Conservation (phyloP, 2,329 filamentous ascomycete genomes). For the Camptophora hylomeconis region DNA sequence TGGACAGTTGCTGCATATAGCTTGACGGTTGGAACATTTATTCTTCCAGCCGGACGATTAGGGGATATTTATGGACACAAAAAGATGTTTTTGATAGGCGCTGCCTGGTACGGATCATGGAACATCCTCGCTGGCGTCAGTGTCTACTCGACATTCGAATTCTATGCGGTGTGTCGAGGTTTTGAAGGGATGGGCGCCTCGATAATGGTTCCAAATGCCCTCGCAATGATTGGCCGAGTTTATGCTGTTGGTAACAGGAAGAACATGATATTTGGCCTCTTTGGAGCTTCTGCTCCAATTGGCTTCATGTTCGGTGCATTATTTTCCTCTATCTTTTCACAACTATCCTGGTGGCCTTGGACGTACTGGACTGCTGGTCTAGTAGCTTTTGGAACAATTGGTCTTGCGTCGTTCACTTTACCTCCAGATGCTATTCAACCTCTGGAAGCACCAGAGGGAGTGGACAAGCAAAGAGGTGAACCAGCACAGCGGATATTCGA, state of each 20-base stretch:
- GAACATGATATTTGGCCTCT: constrained; percentile 45
- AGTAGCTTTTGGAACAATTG: constrained; percentile 27
- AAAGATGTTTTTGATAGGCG: constrained; percentile 24
- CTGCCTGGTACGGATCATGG: constrained; percentile 24
- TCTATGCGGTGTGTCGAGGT: constrained; percentile 41
- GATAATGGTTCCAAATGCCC: constrained; percentile 48
- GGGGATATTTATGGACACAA: constrained; percentile 28
- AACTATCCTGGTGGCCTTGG: constrained; percentile 41
- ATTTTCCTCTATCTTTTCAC: constrained; percentile 28
- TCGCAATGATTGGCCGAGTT: constrained; percentile 47
- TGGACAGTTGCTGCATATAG: constrained; percentile 48
- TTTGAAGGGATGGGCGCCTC: constrained; percentile 47
- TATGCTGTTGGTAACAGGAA: constrained; percentile 46
- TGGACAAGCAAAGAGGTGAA: constrained; percentile 13
- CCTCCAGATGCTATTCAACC: too few species aligned
- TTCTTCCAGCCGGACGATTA: constrained; percentile 25
- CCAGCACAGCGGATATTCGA: constrained; percentile 29
- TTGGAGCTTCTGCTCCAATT: constrained; percentile 36
- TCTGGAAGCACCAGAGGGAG: constrained; percentile 7
- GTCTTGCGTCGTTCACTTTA: constrained; percentile 24
- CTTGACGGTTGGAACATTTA: constrained; percentile 30
- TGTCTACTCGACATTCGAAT: constrained; percentile 29
- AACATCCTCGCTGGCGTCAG: constrained; percentile 24
- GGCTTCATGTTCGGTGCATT: constrained; percentile 30
- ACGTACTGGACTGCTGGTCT: constrained; percentile 33